Evolutionary conservation across 768 basidiomycete genomes (phyloP), one percentile per base, ranked within the genome.

Genomic region (Trametes villosa): DNA sequence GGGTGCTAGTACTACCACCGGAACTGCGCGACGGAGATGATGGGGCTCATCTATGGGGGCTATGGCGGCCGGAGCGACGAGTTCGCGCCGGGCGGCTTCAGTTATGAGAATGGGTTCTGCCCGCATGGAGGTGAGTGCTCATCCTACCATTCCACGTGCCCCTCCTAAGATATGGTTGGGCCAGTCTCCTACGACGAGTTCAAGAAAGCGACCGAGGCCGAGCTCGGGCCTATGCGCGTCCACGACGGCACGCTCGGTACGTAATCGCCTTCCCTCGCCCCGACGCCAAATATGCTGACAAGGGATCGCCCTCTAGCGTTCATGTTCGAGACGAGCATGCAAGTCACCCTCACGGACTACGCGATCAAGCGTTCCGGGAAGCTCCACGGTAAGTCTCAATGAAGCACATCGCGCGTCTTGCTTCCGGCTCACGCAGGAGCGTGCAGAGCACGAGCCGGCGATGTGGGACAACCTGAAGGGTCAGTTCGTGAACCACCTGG

Each of bases 291-390:
- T n/a, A 26, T 9, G 26, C 49, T 48, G 13, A 50, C 24, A 17
- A 27, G 17, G 5, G 22, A 29, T 15, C 4, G 13, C 15, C 11
- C 9, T 4, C 22, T 38, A 84, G 85, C 80, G 18, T 83, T 86
- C 70, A 86, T 87, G 86, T 83, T 87, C 60, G 86, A 86, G 68
- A 79, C 83, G 3, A 81, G 81, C 64, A 81, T 86, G 78, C 81
- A 82, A 75, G 78, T 86, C 65, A 85, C 83, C 0, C 76, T 87
- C 40, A 86, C 86, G 7, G 87, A 88, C 62, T 88, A 76, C 62
- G 86, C 86, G 1, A 83, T 86, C 76, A 79, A 85, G 48, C 72
- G 81, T 31, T 79, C 81, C 20, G 84, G 84, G 17, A 85, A 83
- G 58, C 74, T 86, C 12, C 85, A 87, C 62, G 79, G 85, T 85